These are phyloP conservation scores for Psilocybe sp. DNA, from an alignment of 768 basidiomycete species.

Conservation along the genomic window DNA sequence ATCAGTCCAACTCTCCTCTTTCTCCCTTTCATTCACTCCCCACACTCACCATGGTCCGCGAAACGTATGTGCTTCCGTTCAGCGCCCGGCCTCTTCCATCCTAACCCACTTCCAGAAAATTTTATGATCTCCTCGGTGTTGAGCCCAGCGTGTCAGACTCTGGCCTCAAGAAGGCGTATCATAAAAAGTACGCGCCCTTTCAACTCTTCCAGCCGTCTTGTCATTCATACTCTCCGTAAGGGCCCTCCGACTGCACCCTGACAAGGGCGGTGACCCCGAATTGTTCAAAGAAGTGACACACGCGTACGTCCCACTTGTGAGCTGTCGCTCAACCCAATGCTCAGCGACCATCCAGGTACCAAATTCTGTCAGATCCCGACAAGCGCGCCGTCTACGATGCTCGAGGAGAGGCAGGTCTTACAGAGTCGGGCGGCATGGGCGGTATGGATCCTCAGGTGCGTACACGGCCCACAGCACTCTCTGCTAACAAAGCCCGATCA, in stretches of 20 bases:
- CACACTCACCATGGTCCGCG: constrained; percentile 18
- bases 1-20: constrained; percentile 18
- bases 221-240: constrained; percentile 33
- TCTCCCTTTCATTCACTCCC: constrained; percentile 18
- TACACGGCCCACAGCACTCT: constrained; percentile 1
- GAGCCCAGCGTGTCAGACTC: constrained; percentile 71
- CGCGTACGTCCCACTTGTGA: constrained; percentile 58
- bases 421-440: constrained; percentile 84
- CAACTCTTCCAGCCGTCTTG: constrained; percentile 8
- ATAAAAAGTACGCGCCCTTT: constrained; percentile 66
- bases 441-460: constrained; percentile 94
- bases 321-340: background rate
- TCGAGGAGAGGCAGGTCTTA: constrained; percentile 88
- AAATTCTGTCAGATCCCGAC: constrained; percentile 86
- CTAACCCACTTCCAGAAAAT: constrained; percentile 55
- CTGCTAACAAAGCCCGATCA: background rate
- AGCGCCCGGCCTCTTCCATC: background rate
- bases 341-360: constrained; percentile 58
- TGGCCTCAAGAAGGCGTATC: constrained; percentile 94
- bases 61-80: constrained; percentile 18
- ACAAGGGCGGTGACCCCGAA: constrained; percentile 96
- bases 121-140: constrained; percentile 91
- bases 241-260: constrained; percentile 82
- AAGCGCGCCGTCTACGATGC: constrained; percentile 83
- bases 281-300: constrained; percentile 97